phyloP scores from a whole-genome alignment of 306 rosid genomes.

The Quercus cerris region DNA sequence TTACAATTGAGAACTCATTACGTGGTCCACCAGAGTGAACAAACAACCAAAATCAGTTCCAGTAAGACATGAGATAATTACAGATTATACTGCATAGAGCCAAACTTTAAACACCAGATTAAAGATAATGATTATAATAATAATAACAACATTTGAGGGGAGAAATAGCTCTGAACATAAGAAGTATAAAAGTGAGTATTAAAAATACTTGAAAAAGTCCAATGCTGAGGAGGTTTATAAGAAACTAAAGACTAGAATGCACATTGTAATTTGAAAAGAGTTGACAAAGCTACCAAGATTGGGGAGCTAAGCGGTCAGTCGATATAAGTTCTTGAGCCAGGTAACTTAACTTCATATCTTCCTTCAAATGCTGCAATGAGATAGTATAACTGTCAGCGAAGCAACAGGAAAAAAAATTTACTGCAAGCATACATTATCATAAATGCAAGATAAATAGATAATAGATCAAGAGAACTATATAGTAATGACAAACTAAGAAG shows the following conservation, averaged over 20 bases:
- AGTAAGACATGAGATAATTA: background rate
- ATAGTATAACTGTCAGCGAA: conserved; percentile 23
- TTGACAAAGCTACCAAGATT: conserved; percentile 72
- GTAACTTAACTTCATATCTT: conserved; percentile 97
- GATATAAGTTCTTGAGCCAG: conserved; percentile 86
- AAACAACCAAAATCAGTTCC: background rate
- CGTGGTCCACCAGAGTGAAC: background rate
- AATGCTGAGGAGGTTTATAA: background rate
- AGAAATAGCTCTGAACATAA: background rate
- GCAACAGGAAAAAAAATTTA: conserved; percentile 12
- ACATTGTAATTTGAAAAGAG: background rate
- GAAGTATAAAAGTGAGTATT: background rate
- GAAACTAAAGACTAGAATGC: background rate
- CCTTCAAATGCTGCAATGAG: conserved; percentile 90
- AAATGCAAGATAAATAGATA: background rate
- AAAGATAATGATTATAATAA: background rate
- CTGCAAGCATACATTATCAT: background rate
- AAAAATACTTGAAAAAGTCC: background rate
- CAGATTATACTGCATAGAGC: background rate
- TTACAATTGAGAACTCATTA: background rate
- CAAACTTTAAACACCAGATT: background rate
- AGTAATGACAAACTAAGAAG: background rate
- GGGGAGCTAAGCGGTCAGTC: conserved; percentile 95
- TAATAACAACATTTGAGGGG: background rate
- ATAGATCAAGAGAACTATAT: background rate